Conservation (phyloP, 2,329 filamentous ascomycete genomes). For the Aspergillus caelatus region DNA sequence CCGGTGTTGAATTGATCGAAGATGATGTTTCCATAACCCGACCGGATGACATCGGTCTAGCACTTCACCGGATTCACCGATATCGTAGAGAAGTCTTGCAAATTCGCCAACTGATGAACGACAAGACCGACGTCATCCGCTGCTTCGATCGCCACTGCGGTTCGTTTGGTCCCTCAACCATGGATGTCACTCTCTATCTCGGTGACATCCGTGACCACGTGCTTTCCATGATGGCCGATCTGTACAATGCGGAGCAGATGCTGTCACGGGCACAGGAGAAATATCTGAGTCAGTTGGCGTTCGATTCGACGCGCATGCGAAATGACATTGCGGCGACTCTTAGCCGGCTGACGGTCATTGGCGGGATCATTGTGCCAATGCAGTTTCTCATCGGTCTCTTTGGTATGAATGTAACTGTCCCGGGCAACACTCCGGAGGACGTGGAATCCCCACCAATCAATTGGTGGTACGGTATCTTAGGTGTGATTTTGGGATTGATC, state of each 20-base stretch:
- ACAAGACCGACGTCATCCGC: slow-evolving; percentile 92
- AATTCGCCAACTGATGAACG: slow-evolving; percentile 83
- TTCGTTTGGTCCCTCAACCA: slow-evolving; percentile 83
- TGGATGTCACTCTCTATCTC: slow-evolving; percentile 90
- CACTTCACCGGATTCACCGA: slow-evolving; percentile 80
- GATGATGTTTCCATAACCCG: slow-evolving; percentile 89
- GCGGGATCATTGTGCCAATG: slow-evolving; percentile 86
- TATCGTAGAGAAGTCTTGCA: slow-evolving; percentile 90
- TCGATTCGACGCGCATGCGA: slow-evolving; percentile 83
- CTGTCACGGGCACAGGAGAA: slow-evolving; percentile 87
- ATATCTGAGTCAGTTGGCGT: slow-evolving; percentile 86
- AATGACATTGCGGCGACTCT: slow-evolving; percentile 82
- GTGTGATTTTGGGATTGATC: slow-evolving; percentile 38
- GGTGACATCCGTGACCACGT: slow-evolving; percentile 97
- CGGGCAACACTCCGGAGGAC: slow-evolving; percentile 30
- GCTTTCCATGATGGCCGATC: slow-evolving; percentile 93
- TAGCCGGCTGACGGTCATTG: slow-evolving; percentile 87
- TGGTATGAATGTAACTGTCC: slow-evolving; percentile 49
- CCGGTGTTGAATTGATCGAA: slow-evolving; percentile 84
- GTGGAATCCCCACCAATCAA: slow-evolving; percentile 18
- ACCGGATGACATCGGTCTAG: slow-evolving; percentile 79
- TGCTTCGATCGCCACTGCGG: slow-evolving; percentile 97
- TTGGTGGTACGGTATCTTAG: slow-evolving; percentile 48
- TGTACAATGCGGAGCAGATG: slow-evolving; percentile 94
- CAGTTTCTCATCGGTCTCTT: slow-evolving; percentile 73